Conservation (phyloP, 768 basidiomycete species). For the Paxillus rubicundulus region DNA sequence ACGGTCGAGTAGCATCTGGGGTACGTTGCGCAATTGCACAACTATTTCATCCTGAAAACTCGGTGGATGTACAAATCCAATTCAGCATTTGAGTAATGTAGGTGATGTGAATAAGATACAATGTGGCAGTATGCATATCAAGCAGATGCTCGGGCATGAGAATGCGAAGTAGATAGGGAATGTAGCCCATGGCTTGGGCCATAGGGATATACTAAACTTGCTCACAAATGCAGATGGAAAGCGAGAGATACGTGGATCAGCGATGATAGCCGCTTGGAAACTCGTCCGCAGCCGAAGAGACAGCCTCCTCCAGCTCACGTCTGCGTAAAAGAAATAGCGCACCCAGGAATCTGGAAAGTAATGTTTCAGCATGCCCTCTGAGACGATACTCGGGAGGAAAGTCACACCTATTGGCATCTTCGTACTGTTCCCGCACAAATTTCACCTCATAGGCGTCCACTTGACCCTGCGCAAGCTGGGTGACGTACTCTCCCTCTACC, state of each 20-base stretch:
- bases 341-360: slow-evolving; percentile 51
- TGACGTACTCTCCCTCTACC: background rate
- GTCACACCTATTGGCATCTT: slow-evolving; percentile 61
- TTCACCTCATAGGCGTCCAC: slow-evolving; percentile 39
- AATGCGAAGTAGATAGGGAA: background rate
- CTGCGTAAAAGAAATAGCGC: slow-evolving; percentile 64
- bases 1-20: slow-evolving; percentile 12
- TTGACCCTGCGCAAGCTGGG: slow-evolving; percentile 7
- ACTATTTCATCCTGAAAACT: background rate
- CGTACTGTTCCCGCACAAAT: slow-evolving; percentile 58
- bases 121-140: slow-evolving; percentile 5
- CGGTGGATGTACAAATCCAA: background rate
- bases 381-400: background rate
- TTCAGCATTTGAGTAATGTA: slow-evolving; percentile 5
- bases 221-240: background rate
- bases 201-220: background rate
- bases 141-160: background rate
- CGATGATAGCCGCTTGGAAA: slow-evolving; percentile 1
- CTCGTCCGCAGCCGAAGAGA: background rate
- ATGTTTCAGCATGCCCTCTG: slow-evolving; percentile 5
- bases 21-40: background rate
- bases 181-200: background rate
- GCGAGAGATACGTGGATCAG: background rate
- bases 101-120: slow-evolving; percentile 6
- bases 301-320: slow-evolving; percentile 25